Base-by-base conservation (phyloP, 1,139 yeast genomes). In the Candida sanyaensis region DNA sequence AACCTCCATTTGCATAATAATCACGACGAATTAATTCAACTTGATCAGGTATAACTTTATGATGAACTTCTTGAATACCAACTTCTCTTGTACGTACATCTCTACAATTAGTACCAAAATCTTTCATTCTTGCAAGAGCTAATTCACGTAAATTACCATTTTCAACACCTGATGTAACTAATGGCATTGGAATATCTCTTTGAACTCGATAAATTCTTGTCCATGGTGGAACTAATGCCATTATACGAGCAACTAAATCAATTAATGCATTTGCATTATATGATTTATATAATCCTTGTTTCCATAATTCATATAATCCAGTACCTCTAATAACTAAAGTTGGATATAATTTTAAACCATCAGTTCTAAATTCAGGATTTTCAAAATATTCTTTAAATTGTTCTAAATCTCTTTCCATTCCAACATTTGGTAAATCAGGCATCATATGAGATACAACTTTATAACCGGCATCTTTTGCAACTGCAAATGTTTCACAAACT, bases 11-110 rank as follows among this genome's bases (percentile, higher is more conserved):
- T 41, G 99, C 99, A 55, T 87, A 86, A 68, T 93, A 93, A 64
- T 93, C 99, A 62, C 99, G 83, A 64, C 99, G 83, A 48, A 93
- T 89, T 47, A 93, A 73, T 68, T 93, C 99, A 13, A 93, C 97
- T 66, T 93, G 98, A 63, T 95, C 98, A 0, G 99, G 99, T 38
- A 88, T 88, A 28, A 95, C 96, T 66, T 92, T 92, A 66, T 92
- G 96, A 65, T 93, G 99, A 4, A 93, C 98, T 65, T 93, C 99
- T 68, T 93, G 98, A 51, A 93, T 93, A 52, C 99, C 99, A 29
- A 95, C 99, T 70, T 93, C 99, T 69, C 99, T 82, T 0, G 99
- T 91, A 65, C 99, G 84, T n/a, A 93, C 96, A 65, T 93, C 99
- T 58, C 99, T 80, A 68, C 99, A 93, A 36, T 88, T 78, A 1